These are phyloP conservation scores for Inosperma sp. DNA, from an alignment of 768 basidiomycete genomes.

Conservation along the genomic window DNA sequence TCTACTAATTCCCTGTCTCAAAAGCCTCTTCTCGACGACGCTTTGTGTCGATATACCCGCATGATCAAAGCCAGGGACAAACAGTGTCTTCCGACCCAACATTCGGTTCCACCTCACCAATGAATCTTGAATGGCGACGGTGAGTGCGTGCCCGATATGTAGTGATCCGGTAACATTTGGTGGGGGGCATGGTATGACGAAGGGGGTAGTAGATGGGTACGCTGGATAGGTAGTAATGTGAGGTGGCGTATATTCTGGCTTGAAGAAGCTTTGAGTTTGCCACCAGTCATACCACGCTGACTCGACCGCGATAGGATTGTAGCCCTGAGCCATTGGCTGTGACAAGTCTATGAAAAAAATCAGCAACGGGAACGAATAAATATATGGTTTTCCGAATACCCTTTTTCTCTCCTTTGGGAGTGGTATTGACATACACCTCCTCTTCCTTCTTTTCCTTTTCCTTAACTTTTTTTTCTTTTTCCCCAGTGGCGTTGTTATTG, in stretches of 20 bases:
- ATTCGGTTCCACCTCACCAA: constrained; percentile 96
- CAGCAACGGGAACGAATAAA: neutral
- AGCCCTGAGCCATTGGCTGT: constrained; percentile 84
- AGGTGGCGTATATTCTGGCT: constrained; percentile 52
- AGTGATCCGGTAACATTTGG: constrained; percentile 96
- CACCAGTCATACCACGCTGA: constrained; percentile 99
- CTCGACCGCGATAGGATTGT: constrained; percentile 94
- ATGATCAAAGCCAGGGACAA: constrained; percentile 94
- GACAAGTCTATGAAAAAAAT: constrained; percentile 60
- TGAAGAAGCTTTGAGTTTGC: constrained; percentile 86
- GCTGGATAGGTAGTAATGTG: constrained; percentile 54
- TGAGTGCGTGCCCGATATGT: constrained; percentile 94
- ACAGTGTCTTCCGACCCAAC: constrained; percentile 87
- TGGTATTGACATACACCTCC: constrained; percentile 79
- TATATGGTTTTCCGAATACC: constrained; percentile 43
- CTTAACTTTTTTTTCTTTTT: constrained; percentile 74
- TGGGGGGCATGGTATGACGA: constrained; percentile 87
- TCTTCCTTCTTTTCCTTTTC: constrained; percentile 63
- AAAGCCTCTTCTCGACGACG: constrained; percentile 90
- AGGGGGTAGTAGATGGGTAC: constrained; percentile 52
- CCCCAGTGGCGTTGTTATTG: constrained; percentile 46
- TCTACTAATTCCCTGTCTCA: constrained; percentile 79
- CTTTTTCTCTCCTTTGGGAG: constrained; percentile 91
- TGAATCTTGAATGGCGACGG: constrained; percentile 85
- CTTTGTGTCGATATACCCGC: constrained; percentile 98